Base-by-base conservation (phyloP, 2,329 filamentous ascomycete genomes). In the Neopestalotiopsis sp. region DNA sequence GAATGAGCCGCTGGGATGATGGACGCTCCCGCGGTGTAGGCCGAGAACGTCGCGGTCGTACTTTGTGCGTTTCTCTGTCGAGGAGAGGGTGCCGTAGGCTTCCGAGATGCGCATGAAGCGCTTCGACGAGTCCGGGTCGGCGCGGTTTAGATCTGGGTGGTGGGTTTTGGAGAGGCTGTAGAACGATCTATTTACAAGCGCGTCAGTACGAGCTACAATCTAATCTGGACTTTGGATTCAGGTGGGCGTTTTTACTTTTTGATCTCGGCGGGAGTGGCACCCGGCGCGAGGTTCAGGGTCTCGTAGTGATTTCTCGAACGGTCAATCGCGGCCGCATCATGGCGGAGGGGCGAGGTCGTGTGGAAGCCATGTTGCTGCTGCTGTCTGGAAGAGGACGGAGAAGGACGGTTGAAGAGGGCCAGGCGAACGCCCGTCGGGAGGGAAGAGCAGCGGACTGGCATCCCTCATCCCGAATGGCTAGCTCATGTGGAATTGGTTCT, bases 91-190 rank as follows among this genome's bases (percentile, higher is more conserved):
- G 69, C 89, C 86, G 85, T 97, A 98, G 74, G 95, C 94, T 78
- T 96, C 92, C 78, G 90, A 92, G 78, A 98, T 92, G 74, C 89
- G 87, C 80, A 94, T 90, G 86, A 97, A 99, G 78, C 91, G 92
- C 69, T 88, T 83, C 4, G 90, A 86, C 71, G 95, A 92, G 69
- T 83, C 78, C 4, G 93, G 92, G 81, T 97, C 92, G 74, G 88
- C 78, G 70, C 87, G 93, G 85, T 98, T 97, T 78, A 91, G 90
- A 86, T 99, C 96, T 1, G 96, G 96, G 81, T 99, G 96, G 86
- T 97, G 92, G 67, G 88, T 84, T 82, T 98, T 97, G 77, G 94
- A 97, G 79, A 98, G 92, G 70, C 87, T 82, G 86, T 98, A 98
- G 88, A 98, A 99, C 73, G 89, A 89, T 76, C 88, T 91, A 69